A percentile compares a stretch with the other conserved stretches of the same genome.
Conservation (phyloP, 1,139 yeast species). For the Magnusiomyces magnusii region DNA sequence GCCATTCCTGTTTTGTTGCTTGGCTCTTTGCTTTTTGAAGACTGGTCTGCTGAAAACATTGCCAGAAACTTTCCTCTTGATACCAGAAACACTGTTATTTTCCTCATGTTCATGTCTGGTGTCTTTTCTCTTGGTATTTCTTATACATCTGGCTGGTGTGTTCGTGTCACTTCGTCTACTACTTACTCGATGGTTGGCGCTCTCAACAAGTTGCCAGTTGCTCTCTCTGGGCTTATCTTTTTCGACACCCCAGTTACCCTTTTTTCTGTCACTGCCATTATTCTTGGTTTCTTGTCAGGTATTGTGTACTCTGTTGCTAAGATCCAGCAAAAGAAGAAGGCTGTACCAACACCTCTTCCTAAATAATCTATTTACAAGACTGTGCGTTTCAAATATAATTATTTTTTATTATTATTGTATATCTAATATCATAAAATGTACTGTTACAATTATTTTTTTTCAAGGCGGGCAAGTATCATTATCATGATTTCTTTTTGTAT, state of each 20-base stretch:
- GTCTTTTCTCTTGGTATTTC: conserved; percentile 93
- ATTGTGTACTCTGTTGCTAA: conserved; percentile 90
- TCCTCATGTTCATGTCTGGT: conserved; percentile 89
- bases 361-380: conserved; percentile 14
- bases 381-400: neutral
- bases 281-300: conserved; percentile 91
- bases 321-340: conserved; percentile 58
- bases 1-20: conserved; percentile 81
- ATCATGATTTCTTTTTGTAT: too few species aligned
- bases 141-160: conserved; percentile 99
- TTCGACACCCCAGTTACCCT: conserved; percentile 94
- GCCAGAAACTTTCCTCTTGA: conserved; percentile 69
- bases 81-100: conserved; percentile 55
- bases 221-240: conserved; percentile 86
- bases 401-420: too few species aligned
- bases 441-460: too few species aligned
- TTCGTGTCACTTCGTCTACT: conserved; percentile 95
- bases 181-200: conserved; percentile 99
- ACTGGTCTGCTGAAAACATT: conserved; percentile 82
- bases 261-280: conserved; percentile 82
- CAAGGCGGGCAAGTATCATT: too few species aligned
- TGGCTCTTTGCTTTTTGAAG: conserved; percentile 72
- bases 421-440: too few species aligned
- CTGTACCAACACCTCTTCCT: conserved; percentile 33
- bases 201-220: conserved; percentile 94